Percentiles rank a stretch among this genome's conserved stretches.
These are phyloP conservation scores for Angomonas ambiguus DNA, from an alignment of 208 protist species.

Conservation along the genomic window DNA sequence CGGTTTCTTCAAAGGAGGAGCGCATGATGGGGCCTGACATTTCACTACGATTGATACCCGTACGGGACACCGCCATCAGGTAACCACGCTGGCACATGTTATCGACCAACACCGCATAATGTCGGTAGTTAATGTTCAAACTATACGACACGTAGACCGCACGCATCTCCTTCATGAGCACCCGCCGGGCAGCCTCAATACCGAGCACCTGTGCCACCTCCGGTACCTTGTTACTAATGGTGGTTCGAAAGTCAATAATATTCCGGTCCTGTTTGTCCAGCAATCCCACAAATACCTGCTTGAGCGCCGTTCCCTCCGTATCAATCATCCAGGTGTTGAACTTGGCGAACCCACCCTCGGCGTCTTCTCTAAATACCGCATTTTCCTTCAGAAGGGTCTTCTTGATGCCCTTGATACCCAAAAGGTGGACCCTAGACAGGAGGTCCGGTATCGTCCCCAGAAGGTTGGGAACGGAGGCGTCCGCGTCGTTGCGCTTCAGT, in stretches of 20 bases:
- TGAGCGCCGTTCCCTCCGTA: constrained; percentile 96
- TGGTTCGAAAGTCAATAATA: constrained; percentile 93
- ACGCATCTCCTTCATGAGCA: constrained; percentile 86
- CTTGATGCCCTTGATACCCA: constrained; percentile 95
- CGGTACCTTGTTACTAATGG: constrained; percentile 97
- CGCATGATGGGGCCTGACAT: constrained; percentile 96
- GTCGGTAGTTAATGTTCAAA: constrained; percentile 99
- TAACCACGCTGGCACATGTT: constrained; percentile 98
- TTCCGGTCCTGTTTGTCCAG: constrained; percentile 93
- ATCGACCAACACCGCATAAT: constrained; percentile 97
- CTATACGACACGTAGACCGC: constrained; percentile 94
- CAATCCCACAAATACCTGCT: constrained; percentile 92
- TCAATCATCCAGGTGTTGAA: constrained; percentile 90
- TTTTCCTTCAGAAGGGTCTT: constrained; percentile 85
- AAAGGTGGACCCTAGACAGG: constrained; percentile 75
- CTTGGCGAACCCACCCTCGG: constrained; percentile 35
- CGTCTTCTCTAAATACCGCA: constrained; percentile 44
- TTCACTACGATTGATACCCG: constrained; percentile 95
- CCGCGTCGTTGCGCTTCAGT: constrained; percentile 30
- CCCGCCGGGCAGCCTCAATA: constrained; percentile 80
- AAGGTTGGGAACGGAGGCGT: constrained; percentile 56
- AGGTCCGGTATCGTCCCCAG: constrained; percentile 62
- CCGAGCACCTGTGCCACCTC: constrained; percentile 96
- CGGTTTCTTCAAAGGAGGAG: constrained; percentile 99
- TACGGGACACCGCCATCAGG: constrained; percentile 96